Percentiles rank a stretch among this genome's conserved stretches.
Evolutionary conservation across 2,329 filamentous ascomycete species (phyloP).

Genomic region (Colletotrichum melonis): DNA sequence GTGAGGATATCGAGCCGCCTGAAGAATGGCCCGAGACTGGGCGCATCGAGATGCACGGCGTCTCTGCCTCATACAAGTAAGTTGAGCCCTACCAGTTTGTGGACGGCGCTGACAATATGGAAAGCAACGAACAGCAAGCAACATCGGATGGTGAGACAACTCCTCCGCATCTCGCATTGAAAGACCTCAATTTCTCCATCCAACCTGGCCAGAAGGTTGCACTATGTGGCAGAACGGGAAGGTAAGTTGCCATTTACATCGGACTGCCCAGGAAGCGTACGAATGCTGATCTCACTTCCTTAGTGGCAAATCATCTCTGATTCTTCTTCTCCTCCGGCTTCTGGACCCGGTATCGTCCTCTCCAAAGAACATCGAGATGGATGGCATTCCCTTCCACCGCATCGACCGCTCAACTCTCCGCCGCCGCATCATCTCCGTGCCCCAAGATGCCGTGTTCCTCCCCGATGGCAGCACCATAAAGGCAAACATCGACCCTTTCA

Average conservation of each 20-base stretch:
- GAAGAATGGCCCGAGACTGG: slow-evolving; percentile 37
- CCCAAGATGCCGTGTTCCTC: slow-evolving; percentile 60
- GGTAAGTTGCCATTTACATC: slow-evolving; percentile 5
- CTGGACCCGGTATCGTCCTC: slow-evolving; percentile 43
- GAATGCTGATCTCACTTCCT: background rate
- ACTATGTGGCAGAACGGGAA: slow-evolving; percentile 41
- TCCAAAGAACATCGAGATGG: slow-evolving; percentile 47
- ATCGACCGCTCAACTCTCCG: slow-evolving; percentile 53
- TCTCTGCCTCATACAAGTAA: slow-evolving; percentile 37
- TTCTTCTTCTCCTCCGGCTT: slow-evolving; percentile 47
- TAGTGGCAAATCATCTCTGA: slow-evolving; percentile 49
- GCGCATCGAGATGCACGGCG: slow-evolving; percentile 32
- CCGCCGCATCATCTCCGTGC: slow-evolving; percentile 55
- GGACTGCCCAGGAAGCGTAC: rapidly evolving
- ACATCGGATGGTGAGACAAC: background rate
- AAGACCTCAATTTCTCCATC: slow-evolving; percentile 32
- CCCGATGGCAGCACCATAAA: slow-evolving; percentile 49
- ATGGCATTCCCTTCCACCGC: slow-evolving; percentile 46
- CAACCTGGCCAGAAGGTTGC: slow-evolving; percentile 38
- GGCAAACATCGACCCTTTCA: slow-evolving; percentile 51
- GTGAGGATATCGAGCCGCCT: slow-evolving; percentile 22
- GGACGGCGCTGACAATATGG: background rate
- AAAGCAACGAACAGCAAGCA: slow-evolving; percentile 19
- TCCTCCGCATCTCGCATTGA: slow-evolving; percentile 20
- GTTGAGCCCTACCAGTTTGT: background rate